These are phyloP conservation scores for Saprolegnia parasitica DNA, from an alignment of 352 stramenopile genomes.

Conservation along the genomic window DNA sequence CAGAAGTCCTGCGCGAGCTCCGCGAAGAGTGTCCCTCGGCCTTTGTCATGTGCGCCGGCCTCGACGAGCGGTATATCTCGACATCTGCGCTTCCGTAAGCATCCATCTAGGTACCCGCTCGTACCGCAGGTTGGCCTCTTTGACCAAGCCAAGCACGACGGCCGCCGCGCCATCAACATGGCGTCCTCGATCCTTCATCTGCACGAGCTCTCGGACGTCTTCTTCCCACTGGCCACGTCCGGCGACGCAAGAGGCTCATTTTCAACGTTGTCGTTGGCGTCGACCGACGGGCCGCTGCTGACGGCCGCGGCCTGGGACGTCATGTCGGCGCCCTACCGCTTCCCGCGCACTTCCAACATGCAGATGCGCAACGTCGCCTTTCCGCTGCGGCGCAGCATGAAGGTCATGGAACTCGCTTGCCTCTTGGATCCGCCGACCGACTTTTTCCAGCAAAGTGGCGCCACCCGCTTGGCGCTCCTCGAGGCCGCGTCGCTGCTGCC, in stretches of 20 bases:
- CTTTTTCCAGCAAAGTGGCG: not conserved
- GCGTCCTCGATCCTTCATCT: constrained; percentile 55
- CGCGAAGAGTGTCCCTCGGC: constrained; percentile 61
- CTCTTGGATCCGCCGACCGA: not conserved
- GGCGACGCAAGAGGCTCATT: not conserved
- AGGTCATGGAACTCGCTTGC: constrained; percentile 46
- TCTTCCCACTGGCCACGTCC: constrained; percentile 55
- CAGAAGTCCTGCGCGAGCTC: constrained; percentile 67
- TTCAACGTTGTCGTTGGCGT: not conserved
- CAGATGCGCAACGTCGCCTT: constrained; percentile 16
- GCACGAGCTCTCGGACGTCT: constrained; percentile 47
- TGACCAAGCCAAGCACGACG: constrained; percentile 58
- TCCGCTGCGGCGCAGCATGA: constrained; percentile 40
- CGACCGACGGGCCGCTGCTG: not conserved
- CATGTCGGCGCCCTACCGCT: constrained; percentile 22
- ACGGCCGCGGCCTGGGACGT: constrained; percentile 14
- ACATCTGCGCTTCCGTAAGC: not conserved
- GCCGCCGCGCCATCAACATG: constrained; percentile 56
- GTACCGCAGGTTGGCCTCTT: not conserved
- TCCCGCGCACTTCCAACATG: not conserved
- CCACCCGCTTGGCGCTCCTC: not conserved
- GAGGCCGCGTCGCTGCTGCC: not conserved
- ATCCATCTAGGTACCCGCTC: constrained; percentile 14
- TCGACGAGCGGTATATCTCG: constrained; percentile 10
- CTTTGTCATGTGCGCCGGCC: constrained; percentile 46